Percentiles rank a stretch among this genome's conserved stretches.
These are phyloP conservation scores for Ceratocystiopsis minuta DNA, from an alignment of 2,329 filamentous ascomycete species.

Conservation along the genomic window DNA sequence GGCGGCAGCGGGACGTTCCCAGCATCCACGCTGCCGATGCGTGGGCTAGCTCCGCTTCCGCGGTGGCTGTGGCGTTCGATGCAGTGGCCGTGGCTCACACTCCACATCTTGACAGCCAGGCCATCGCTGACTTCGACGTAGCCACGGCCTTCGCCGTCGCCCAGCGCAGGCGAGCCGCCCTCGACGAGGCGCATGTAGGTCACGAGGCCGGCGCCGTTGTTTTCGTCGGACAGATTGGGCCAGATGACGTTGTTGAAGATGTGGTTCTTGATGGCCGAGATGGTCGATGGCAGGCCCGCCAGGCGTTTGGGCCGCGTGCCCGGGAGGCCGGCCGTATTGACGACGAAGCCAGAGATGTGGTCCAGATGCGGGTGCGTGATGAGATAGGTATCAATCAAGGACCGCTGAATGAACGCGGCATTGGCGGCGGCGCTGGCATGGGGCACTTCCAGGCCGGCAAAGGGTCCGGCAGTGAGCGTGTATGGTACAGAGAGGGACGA, in stretches of 20 bases:
- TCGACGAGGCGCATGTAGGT: conserved; percentile 80
- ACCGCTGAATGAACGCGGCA: conserved; percentile 59
- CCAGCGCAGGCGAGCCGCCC: conserved; percentile 69
- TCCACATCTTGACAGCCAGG: conserved; percentile 72
- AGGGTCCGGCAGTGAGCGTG: conserved; percentile 50
- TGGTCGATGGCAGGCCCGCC: conserved; percentile 73
- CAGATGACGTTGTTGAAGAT: conserved; percentile 97
- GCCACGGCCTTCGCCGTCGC: conserved; percentile 60
- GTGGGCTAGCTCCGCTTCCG: conserved; percentile 35
- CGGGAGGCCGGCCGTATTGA: conserved; percentile 79
- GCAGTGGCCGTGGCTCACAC: conserved; percentile 79
- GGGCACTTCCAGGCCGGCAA: conserved; percentile 59
- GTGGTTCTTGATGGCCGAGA: conserved; percentile 78
- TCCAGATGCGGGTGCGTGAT: conserved; percentile 97
- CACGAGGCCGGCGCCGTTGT: conserved; percentile 79
- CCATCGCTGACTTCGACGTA: conserved; percentile 83
- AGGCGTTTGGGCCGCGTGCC: conserved; percentile 69
- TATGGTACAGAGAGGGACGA: conserved; percentile 25
- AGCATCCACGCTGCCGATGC: conserved; percentile 31
- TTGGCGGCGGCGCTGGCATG: conserved; percentile 53
- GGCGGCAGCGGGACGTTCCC: conserved; percentile 12
- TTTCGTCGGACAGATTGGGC: conserved; percentile 93
- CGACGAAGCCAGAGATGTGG: conserved; percentile 76
- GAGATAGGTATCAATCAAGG: conserved; percentile 71
- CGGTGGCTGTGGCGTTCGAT: conserved; percentile 55